Evolutionary conservation across 176 grass and related monocot genomes (phyloP).

Genomic region (Oryza australiensis): DNA sequence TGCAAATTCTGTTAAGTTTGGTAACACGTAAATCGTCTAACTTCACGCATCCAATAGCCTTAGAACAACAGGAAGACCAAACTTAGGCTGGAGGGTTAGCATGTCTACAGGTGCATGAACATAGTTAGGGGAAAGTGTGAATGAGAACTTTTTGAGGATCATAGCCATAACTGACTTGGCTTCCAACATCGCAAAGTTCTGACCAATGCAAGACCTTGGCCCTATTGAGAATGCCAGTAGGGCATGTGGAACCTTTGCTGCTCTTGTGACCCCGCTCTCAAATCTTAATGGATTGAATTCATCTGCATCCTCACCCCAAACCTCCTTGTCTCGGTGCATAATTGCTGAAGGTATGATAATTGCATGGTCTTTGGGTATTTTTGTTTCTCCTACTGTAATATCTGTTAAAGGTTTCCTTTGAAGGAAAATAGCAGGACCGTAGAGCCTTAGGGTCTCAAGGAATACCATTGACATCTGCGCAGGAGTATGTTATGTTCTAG

Average conservation of each 20-base stretch:
- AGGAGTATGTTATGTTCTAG: neutral
- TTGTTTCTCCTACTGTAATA: neutral
- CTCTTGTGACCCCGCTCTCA: conserved; percentile 7
- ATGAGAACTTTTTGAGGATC: conserved; percentile 26
- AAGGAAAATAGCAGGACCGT: conserved; percentile 14
- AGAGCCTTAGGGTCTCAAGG: conserved; percentile 35
- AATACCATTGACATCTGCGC: conserved; percentile 39
- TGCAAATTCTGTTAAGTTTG: neutral
- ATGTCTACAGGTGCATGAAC: conserved; percentile 14
- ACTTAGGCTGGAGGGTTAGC: conserved; percentile 6
- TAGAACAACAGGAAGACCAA: conserved; percentile 8
- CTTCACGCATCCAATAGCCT: neutral
- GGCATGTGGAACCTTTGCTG: conserved; percentile 21
- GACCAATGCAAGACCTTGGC: conserved; percentile 25
- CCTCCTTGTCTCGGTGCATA: conserved; percentile 29
- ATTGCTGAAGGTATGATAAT: conserved; percentile 17
- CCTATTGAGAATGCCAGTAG: conserved; percentile 27
- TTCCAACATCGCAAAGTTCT: conserved; percentile 30
- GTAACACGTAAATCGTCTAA: neutral
- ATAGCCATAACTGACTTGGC: conserved; percentile 20
- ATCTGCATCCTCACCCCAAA: conserved; percentile 9
- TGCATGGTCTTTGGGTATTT: neutral
- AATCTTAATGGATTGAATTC: conserved; percentile 28
- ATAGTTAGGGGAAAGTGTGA: conserved; percentile 24
- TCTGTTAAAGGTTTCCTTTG: neutral